Conservation (phyloP, 2,329 filamentous ascomycete species). For the Pseudogymnoascus sp. region DNA sequence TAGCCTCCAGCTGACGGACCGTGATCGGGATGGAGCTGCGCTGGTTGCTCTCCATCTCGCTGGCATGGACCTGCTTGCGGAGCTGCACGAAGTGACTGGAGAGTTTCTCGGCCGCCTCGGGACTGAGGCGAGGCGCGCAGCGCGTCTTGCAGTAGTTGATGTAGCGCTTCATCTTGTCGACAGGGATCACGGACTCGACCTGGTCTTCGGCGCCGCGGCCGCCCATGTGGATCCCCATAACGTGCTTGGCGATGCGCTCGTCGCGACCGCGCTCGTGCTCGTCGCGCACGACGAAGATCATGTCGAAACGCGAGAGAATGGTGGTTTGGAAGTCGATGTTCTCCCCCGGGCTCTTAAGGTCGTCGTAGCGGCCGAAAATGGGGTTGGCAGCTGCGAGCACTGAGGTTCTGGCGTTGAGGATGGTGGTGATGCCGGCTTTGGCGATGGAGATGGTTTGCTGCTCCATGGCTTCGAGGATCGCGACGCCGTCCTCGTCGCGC, state of each 20-base stretch:
- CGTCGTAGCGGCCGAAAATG: slow-evolving; percentile 95
- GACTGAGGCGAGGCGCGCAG: slow-evolving; percentile 83
- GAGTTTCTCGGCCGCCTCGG: slow-evolving; percentile 89
- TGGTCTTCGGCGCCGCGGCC: slow-evolving; percentile 76
- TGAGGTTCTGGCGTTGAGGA: slow-evolving; percentile 90
- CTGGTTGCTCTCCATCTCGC: slow-evolving; percentile 82
- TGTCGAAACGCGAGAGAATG: slow-evolving; percentile 95
- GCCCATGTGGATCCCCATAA: slow-evolving; percentile 96
- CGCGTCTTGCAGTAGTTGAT: slow-evolving; percentile 96
- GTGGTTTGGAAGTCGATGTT: slow-evolving; percentile 99
- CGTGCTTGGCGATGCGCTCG: slow-evolving; percentile 89
- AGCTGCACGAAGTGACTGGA: slow-evolving; percentile 97
- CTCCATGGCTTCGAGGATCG: slow-evolving; percentile 99
- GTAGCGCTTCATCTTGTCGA: slow-evolving; percentile 96
- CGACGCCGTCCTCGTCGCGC: slow-evolving; percentile 94
- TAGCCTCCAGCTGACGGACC: slow-evolving; percentile 91
- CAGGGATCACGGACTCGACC: slow-evolving; percentile 77
- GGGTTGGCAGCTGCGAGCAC: slow-evolving; percentile 95
- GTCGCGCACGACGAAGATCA: slow-evolving; percentile 98
- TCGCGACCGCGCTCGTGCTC: slow-evolving; percentile 87
- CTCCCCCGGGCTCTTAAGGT: slow-evolving; percentile 93
- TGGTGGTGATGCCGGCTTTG: slow-evolving; percentile 97
- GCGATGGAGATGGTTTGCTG: slow-evolving; percentile 99
- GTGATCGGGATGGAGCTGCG: slow-evolving; percentile 96
- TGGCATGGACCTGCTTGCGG: slow-evolving; percentile 83